phyloP scores from a whole-genome alignment of 2,329 filamentous ascomycete species.

The Talaromyces albobiverticillius region DNA sequence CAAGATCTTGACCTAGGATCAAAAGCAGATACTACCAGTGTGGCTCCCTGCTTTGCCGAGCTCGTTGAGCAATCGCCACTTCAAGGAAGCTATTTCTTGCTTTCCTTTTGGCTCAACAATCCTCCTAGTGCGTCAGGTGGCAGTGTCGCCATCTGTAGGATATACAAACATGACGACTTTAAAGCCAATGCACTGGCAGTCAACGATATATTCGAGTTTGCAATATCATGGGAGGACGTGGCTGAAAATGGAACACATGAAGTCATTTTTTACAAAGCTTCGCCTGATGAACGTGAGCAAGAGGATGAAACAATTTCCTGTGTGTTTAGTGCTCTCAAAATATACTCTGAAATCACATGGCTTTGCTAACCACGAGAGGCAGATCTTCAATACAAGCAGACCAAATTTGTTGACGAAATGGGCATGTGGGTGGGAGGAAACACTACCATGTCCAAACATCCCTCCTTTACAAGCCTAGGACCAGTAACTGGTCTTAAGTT shows the following conservation, averaged over 20 bases:
- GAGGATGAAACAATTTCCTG: slow-evolving; percentile 13
- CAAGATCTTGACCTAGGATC: slow-evolving; percentile 23
- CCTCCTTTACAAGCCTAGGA: background rate
- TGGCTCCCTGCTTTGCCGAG: slow-evolving; percentile 31
- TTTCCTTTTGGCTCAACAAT: slow-evolving; percentile 21
- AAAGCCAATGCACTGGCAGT: slow-evolving; percentile 30
- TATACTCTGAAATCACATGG: background rate
- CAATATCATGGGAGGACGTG: slow-evolving; percentile 36
- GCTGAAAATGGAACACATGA: slow-evolving; percentile 21
- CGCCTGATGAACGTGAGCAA: slow-evolving; percentile 9
- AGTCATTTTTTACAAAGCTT: slow-evolving; percentile 29
- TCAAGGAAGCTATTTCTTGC: slow-evolving; percentile 23
- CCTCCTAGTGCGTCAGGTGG: slow-evolving; percentile 14
- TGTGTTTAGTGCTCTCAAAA: background rate
- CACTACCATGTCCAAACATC: background rate
- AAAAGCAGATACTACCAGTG: slow-evolving; percentile 20
- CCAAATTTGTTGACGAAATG: background rate
- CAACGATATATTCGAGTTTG: slow-evolving; percentile 26
- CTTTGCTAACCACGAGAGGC: background rate
- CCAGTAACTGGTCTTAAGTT: slow-evolving; percentile 31
- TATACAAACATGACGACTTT: slow-evolving; percentile 28
- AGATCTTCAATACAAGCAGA: background rate
- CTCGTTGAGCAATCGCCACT: slow-evolving; percentile 26
- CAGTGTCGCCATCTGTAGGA: slow-evolving; percentile 28
- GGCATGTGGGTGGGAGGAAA: slow-evolving; percentile 4